These are phyloP conservation scores for Teunomyces aglyptinius DNA, from an alignment of 805 yeast genomes.

Conservation along the genomic window DNA sequence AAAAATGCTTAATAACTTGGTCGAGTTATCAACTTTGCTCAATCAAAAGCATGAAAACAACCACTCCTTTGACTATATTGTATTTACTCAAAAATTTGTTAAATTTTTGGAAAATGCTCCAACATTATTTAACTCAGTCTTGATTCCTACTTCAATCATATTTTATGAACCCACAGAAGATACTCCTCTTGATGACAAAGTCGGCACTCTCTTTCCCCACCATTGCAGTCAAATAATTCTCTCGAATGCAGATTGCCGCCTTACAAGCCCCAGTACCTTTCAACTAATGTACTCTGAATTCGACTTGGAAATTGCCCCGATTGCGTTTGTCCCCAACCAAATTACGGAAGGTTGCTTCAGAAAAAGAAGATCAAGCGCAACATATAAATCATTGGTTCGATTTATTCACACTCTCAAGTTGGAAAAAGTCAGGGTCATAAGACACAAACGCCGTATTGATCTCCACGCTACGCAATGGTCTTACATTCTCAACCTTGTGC, in stretches of 20 bases:
- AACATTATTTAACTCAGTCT: neutral
- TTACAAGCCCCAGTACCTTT: constrained; percentile 3
- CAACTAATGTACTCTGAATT: constrained; percentile 3
- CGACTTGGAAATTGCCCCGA: neutral
- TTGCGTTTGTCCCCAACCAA: neutral
- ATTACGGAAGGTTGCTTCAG: neutral
- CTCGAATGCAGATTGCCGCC: constrained; percentile 7
- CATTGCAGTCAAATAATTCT: constrained; percentile 1
- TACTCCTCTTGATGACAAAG: neutral
- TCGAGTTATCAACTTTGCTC: constrained; percentile 5
- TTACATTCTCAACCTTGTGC: neutral
- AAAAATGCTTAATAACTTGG: constrained; percentile 4
- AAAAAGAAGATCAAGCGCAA: constrained; percentile 1
- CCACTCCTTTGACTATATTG: constrained; percentile 5
- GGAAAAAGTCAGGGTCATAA: neutral
- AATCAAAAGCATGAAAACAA: neutral
- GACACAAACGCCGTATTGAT: neutral
- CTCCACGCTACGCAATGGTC: constrained; percentile 3
- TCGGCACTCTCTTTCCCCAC: neutral
- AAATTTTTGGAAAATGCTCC: constrained; percentile 7
- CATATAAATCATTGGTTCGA: constrained; percentile 1
- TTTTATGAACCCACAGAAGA: constrained; percentile 6
- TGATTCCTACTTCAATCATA: constrained; percentile 1
- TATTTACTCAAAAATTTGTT: constrained; percentile 7
- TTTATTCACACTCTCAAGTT: constrained; percentile 1